Evolutionary conservation across 2,329 filamentous ascomycete species (phyloP).

Genomic region (Fusarium metavorans): DNA sequence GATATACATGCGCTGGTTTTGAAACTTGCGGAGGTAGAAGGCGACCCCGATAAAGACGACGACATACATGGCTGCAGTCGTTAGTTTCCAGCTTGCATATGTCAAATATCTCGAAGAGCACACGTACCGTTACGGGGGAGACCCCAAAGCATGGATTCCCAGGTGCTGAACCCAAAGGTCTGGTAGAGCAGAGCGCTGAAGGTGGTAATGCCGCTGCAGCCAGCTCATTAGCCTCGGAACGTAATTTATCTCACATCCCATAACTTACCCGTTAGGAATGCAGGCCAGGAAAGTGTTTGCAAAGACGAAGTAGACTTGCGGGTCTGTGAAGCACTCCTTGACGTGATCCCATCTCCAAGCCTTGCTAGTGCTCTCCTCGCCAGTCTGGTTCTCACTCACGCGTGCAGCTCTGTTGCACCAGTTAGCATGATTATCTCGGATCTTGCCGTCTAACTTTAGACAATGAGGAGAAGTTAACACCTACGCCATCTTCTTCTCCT

Average conservation of each 20-base stretch:
- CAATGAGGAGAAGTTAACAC: background rate
- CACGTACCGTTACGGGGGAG: background rate
- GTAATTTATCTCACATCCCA: background rate
- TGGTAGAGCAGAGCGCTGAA: background rate
- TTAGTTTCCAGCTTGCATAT: background rate
- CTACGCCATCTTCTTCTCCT: background rate
- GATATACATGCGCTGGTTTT: background rate
- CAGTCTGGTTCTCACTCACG: background rate
- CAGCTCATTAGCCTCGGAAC: background rate
- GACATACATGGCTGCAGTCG: background rate
- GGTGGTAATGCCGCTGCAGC: background rate
- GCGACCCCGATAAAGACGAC: background rate
- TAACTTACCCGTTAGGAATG: background rate
- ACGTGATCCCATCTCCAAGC: background rate
- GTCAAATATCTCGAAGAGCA: background rate
- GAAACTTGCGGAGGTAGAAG: background rate
- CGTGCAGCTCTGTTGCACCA: background rate
- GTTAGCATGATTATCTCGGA: too few species aligned
- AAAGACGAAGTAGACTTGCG: background rate
- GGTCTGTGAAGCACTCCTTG: background rate
- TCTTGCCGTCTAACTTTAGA: too few species aligned
- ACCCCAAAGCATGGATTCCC: background rate
- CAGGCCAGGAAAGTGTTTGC: background rate
- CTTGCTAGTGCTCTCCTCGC: background rate
- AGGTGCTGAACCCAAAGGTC: background rate